Evolutionary conservation across 768 basidiomycete species (phyloP).

Genomic region (Cubamyces lactineus): DNA sequence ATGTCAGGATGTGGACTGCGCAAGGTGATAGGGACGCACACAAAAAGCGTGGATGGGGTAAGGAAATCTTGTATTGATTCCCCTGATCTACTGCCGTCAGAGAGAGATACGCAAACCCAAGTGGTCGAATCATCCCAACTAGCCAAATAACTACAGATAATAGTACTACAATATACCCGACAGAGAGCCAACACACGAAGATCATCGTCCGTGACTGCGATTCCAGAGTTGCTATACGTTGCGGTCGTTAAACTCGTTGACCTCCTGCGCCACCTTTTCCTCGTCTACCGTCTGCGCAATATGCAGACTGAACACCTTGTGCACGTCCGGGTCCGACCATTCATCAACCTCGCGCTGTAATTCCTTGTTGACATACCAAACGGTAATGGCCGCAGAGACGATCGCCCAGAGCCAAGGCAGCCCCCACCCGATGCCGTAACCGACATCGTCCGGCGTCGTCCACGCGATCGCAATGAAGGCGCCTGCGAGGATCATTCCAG

Average conservation of each 20-base stretch:
- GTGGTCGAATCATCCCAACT: not conserved
- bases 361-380: constrained; percentile 22
- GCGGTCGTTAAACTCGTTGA: constrained; percentile 12
- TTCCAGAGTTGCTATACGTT: not conserved
- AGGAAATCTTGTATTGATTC: too few species aligned
- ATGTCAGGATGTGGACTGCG: too few species aligned
- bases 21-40: too few species aligned
- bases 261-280: constrained; percentile 18
- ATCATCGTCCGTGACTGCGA: not conserved
- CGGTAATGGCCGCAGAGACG: constrained; percentile 19
- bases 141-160: not conserved
- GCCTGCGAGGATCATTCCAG: constrained; percentile 27
- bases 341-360: constrained; percentile 19
- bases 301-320: constrained; percentile 19
- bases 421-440: constrained; percentile 35
- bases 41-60: too few species aligned
- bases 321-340: constrained; percentile 22
- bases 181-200: not conserved
- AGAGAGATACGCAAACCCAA: too few species aligned
- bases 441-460: constrained; percentile 32
- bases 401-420: constrained; percentile 38
- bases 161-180: not conserved
- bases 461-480: constrained; percentile 32
- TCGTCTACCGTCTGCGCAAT: constrained; percentile 22
- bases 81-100: too few species aligned